Base-by-base conservation (phyloP, 2,329 filamentous ascomycete genomes). In the Aspergillus vadensis region DNA sequence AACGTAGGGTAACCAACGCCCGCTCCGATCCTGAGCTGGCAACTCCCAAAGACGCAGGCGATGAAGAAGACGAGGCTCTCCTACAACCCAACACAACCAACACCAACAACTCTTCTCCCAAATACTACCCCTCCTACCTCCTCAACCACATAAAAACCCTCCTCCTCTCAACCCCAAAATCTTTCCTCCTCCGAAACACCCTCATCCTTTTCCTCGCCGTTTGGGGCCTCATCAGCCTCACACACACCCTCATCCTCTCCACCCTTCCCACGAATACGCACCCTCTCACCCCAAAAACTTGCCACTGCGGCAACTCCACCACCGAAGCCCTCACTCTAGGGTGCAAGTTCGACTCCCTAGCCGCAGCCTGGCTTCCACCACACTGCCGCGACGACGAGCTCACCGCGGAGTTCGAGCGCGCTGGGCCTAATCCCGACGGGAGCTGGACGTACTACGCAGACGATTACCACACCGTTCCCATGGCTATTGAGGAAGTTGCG, bases 271-370 rank as follows among this genome's bases (percentile, higher is more conserved):
- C 12, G 2, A 36, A 12, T 36, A 36, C 32, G 12, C 27, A 30
- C 41, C 41, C n/a, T 12, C 39, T 10, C 17, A 19, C 5, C 8
- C 21, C 23, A 0, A 30, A n/a, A 2, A 17, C 63, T 50, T 77
- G 74, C 57, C 60, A 70, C 63, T 78, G 75, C 65, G 75, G 75
- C 38, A 64, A 65, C 12, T 68, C 70, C 3, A 63, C 69, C 6
- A 50, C 52, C 2, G 68, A 77, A 60, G 75, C 76, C 0, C 38
- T 60, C 3, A 7, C 65, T 2, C 57, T 69, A 4, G 61, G 65
- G 17, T 78, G 76, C 65, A 65, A 66, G 25, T 79, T 72, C 64
- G 76, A 77, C 58, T 65, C 70, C 5, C 64, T 78, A 14, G 66
- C 73, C 0, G 67, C 72, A 4, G 68, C 74, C 9, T 78, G 75